Percentiles rank a stretch among this genome's conserved stretches.
phyloP scores from a whole-genome alignment of 108 stramenopile genomes.

The Nannochloropsis gaditana region DNA sequence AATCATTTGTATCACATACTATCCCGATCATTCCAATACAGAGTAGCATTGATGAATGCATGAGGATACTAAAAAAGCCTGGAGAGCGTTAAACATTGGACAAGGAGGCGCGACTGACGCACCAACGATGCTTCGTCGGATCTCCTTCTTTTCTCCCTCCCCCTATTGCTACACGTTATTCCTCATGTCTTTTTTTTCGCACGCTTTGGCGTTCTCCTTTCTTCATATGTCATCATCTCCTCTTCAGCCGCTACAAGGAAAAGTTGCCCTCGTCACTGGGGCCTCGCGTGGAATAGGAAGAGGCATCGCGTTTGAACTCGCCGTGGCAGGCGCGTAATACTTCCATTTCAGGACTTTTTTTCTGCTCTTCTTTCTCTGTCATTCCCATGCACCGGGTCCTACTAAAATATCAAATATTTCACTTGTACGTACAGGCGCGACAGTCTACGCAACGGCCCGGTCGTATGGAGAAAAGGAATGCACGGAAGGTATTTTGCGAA shows the following conservation, averaged over 20 bases:
- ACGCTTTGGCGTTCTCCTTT: too few species aligned
- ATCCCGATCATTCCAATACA: too few species aligned
- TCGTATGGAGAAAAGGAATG: neutral
- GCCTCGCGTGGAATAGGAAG: constrained; percentile 2
- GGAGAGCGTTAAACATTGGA: too few species aligned
- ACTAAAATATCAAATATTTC: too few species aligned
- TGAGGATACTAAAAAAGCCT: too few species aligned
- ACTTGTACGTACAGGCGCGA: neutral
- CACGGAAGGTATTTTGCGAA: neutral
- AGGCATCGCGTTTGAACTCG: neutral
- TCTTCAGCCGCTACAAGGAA: neutral
- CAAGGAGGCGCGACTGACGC: too few species aligned
- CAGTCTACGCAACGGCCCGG: neutral
- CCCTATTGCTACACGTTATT: neutral
- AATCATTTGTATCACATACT: too few species aligned
- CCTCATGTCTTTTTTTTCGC: neutral
- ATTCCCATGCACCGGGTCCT: too few species aligned
- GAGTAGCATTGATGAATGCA: too few species aligned
- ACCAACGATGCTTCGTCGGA: too few species aligned
- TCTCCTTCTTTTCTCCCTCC: neutral
- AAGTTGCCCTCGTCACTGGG: neutral
- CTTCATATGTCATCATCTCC: neutral
- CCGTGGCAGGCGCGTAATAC: neutral
- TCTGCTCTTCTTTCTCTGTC: neutral
- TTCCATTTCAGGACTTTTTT: neutral